Conservation (phyloP, 257 asterid genomes). For the Solanum sitiens region DNA sequence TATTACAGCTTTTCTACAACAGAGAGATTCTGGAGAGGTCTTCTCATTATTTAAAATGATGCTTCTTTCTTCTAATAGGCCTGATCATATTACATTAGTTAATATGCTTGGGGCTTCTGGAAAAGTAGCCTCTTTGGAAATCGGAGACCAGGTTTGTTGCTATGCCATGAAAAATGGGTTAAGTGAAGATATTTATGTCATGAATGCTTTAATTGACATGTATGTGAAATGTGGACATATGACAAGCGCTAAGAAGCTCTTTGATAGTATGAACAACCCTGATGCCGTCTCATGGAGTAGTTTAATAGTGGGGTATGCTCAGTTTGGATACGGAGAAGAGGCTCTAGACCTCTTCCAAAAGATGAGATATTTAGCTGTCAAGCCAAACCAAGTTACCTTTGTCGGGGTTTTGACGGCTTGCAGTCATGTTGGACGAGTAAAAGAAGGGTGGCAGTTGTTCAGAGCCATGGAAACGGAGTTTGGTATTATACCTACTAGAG, state of each 20-base stretch:
- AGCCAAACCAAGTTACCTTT: constrained; percentile 61
- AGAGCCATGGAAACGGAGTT: constrained; percentile 42
- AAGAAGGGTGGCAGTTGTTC: constrained; percentile 60
- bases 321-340: constrained; percentile 49
- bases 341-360: constrained; percentile 39
- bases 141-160: constrained; percentile 43
- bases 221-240: constrained; percentile 71
- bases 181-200: constrained; percentile 25
- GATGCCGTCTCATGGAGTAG: constrained; percentile 65
- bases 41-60: constrained; percentile 39
- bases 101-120: constrained; percentile 51
- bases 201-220: constrained; percentile 57
- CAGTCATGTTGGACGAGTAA: constrained; percentile 64
- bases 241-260: constrained; percentile 34
- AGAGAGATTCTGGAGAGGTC: constrained; percentile 31
- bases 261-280: constrained; percentile 26
- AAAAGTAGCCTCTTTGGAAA: constrained; percentile 39
- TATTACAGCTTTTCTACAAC: constrained; percentile 40
- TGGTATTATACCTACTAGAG: constrained; percentile 48
- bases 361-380: constrained; percentile 41
- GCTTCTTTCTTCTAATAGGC: constrained; percentile 32
- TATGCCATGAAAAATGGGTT: constrained; percentile 36
- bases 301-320: constrained; percentile 65
- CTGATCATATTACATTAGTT: constrained; percentile 43
- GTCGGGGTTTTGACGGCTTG: constrained; percentile 80